phyloP scores from a whole-genome alignment of 2,329 filamentous ascomycete genomes.

The Colletotrichum eleusines region DNA sequence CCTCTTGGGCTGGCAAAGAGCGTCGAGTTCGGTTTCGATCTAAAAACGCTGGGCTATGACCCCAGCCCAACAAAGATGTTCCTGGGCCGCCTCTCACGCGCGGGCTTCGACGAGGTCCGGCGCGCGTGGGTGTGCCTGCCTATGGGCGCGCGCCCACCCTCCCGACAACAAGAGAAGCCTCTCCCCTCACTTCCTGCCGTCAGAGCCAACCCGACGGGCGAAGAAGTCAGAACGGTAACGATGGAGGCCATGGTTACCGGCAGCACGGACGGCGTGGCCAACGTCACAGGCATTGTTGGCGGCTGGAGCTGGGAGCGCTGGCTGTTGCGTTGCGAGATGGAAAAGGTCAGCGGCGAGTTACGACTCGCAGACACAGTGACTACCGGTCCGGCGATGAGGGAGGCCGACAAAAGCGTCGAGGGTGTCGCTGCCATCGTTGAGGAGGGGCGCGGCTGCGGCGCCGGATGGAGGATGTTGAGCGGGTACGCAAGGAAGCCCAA shows the following conservation, averaged over 20 bases:
- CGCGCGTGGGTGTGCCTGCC: conserved; percentile 92
- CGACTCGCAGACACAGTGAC: conserved; percentile 66
- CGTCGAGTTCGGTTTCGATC: conserved; percentile 91
- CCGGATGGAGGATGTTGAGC: conserved; percentile 71
- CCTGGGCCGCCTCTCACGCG: conserved; percentile 77
- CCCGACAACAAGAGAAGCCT: conserved; percentile 47
- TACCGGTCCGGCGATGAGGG: conserved; percentile 62
- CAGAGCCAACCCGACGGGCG: conserved; percentile 54
- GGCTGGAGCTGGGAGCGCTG: conserved; percentile 97
- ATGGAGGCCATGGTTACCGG: conserved; percentile 72
- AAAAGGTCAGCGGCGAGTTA: conserved; percentile 78
- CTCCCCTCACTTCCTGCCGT: conserved; percentile 32
- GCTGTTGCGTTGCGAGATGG: conserved; percentile 88
- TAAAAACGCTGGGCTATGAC: conserved; percentile 92
- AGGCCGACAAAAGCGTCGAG: conserved; percentile 71
- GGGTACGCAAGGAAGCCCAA: conserved; percentile 74
- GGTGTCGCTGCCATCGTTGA: conserved; percentile 72
- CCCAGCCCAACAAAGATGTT: conserved; percentile 85
- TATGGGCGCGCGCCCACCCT: conserved; percentile 71
- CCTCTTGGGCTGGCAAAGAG: conserved; percentile 83
- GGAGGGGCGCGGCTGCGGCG: conserved; percentile 70
- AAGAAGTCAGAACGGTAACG: conserved; percentile 60
- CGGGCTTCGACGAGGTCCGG: conserved; percentile 84
- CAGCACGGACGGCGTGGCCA: conserved; percentile 78
- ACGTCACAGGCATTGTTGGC: conserved; percentile 84